phyloP scores from a whole-genome alignment of 257 asterid species.

The Parsonsia alboflavescens region DNA sequence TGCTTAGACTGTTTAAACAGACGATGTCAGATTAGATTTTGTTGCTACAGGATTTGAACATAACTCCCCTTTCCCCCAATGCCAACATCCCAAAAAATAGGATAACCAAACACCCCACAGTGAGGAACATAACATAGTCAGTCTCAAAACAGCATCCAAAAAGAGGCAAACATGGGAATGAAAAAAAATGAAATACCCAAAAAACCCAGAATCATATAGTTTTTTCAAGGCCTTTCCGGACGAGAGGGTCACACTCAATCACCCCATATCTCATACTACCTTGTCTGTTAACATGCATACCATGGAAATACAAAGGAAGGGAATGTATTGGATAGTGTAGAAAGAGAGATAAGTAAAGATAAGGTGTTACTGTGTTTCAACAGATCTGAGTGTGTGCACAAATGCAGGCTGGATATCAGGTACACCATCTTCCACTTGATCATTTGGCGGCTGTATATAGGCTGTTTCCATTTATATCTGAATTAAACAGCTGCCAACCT shows the following conservation, averaged over 20 bases:
- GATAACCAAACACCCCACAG: not conserved
- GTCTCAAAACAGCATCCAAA: not conserved
- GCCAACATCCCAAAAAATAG: not conserved
- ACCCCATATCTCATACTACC: constrained; percentile 87
- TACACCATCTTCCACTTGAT: constrained; percentile 62
- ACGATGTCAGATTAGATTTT: constrained; percentile 11
- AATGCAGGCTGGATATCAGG: constrained; percentile 96
- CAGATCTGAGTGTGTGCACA: constrained; percentile 61
- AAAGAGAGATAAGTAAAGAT: constrained; percentile 6
- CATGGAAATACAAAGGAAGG: not conserved
- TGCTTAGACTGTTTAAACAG: constrained; percentile 71
- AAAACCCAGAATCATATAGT: constrained; percentile 74
- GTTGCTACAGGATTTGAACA: not conserved
- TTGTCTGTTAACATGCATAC: constrained; percentile 35
- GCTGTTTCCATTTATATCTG: constrained; percentile 75
- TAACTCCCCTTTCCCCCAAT: not conserved
- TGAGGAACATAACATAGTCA: not conserved
- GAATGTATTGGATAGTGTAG: not conserved
- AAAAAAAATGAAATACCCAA: not conserved
- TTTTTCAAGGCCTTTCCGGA: constrained; percentile 88
- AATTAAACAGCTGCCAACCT: constrained; percentile 92
- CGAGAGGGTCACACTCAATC: constrained; percentile 91
- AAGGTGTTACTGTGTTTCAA: constrained; percentile 49
- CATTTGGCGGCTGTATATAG: constrained; percentile 77
- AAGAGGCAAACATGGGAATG: not conserved